phyloP scores from a whole-genome alignment of 2,329 filamentous ascomycete species.

The Alternaria dauci region DNA sequence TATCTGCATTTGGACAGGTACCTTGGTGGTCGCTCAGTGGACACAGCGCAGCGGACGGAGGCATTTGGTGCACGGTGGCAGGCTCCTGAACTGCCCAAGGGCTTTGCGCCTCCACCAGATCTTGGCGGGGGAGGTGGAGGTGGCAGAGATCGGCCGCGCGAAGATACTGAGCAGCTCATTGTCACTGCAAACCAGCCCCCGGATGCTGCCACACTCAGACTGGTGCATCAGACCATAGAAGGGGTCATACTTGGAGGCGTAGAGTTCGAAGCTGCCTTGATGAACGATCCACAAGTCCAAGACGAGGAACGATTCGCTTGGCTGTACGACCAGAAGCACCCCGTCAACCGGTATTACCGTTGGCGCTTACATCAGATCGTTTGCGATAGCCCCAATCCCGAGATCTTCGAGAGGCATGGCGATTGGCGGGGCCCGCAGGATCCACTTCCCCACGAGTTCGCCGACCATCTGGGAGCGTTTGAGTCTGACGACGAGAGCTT shows the following conservation, averaged over 20 bases:
- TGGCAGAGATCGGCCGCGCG: constrained; percentile 29
- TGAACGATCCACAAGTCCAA: constrained; percentile 85
- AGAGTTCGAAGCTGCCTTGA: constrained; percentile 90
- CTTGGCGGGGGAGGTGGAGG: constrained; percentile 31
- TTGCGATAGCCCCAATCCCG: constrained; percentile 58
- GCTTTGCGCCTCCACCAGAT: constrained; percentile 40
- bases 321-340: constrained; percentile 81
- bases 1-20: constrained; percentile 48
- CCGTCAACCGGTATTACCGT: constrained; percentile 86
- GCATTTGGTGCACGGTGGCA: constrained; percentile 45
- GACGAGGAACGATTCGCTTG: constrained; percentile 91
- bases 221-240: constrained; percentile 90
- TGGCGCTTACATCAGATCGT: constrained; percentile 89
- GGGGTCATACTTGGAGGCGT: constrained; percentile 79
- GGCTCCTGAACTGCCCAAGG: constrained; percentile 39
- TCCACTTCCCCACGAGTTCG: constrained; percentile 80
- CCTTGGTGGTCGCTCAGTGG: constrained; percentile 33
- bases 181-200: constrained; percentile 71
- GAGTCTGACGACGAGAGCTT: constrained; percentile 59
- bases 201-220: constrained; percentile 78
- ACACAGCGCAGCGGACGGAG: constrained; percentile 34
- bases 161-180: constrained; percentile 36
- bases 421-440: constrained; percentile 79
- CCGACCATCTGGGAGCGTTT: constrained; percentile 78
- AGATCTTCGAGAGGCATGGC: constrained; percentile 39